Percentiles rank a stretch among this genome's conserved stretches.
Evolutionary conservation across 2,329 filamentous ascomycete genomes (phyloP).

Genomic region (Camillea tinctor): DNA sequence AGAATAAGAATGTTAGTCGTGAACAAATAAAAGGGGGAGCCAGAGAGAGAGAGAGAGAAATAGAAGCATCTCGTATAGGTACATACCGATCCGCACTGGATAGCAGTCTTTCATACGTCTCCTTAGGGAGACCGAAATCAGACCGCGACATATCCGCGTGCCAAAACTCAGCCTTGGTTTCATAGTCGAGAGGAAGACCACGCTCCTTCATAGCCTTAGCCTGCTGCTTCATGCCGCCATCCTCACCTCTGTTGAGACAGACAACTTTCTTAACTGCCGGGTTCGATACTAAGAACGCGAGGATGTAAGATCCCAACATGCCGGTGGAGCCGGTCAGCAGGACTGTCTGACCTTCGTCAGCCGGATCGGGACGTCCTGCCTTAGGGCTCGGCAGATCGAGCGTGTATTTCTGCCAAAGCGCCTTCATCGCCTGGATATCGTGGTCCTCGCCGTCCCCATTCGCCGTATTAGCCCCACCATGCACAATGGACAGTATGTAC

Average conservation of each 20-base stretch:
- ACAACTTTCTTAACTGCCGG: constrained; percentile 41
- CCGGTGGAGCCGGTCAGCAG: constrained; percentile 50
- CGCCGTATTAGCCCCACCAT: constrained; percentile 6
- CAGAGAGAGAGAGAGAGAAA: no score
- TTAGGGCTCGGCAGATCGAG: constrained; percentile 25
- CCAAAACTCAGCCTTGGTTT: constrained; percentile 45
- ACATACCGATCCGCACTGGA: constrained; percentile 37
- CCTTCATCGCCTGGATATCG: constrained; percentile 32
- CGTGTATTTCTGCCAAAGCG: constrained; percentile 37
- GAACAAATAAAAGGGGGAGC: neutral
- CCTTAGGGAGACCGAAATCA: constrained; percentile 45
- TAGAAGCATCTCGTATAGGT: neutral
- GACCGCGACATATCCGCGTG: constrained; percentile 47
- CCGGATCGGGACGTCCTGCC: constrained; percentile 28
- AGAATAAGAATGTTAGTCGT: neutral
- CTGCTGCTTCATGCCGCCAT: constrained; percentile 41
- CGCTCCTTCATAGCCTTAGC: constrained; percentile 35
- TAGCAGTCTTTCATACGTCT: constrained; percentile 37
- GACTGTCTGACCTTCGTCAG: constrained; percentile 38
- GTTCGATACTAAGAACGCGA: constrained; percentile 36
- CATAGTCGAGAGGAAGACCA: constrained; percentile 35
- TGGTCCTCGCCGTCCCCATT: constrained; percentile 12
- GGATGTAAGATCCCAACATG: constrained; percentile 47
- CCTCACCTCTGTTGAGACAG: constrained; percentile 48
- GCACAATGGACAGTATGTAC: constrained; percentile 32